phyloP scores from a whole-genome alignment of 2,329 filamentous ascomycete species.

The Neodidymelliopsis sp. region DNA sequence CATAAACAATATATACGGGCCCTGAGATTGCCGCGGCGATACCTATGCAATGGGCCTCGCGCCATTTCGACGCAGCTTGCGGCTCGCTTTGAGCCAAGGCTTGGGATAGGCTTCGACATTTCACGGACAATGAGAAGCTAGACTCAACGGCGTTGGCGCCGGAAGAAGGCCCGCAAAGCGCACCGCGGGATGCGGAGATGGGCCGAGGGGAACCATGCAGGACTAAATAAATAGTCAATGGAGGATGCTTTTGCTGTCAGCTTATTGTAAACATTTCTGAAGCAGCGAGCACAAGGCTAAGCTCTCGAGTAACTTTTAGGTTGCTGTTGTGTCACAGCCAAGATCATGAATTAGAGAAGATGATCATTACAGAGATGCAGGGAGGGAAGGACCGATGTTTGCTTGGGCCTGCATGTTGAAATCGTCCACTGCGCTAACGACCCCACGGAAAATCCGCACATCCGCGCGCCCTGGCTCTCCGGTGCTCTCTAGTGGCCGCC shows the following conservation, averaged over 20 bases:
- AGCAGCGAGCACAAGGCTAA: neutral
- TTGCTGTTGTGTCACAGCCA: neutral
- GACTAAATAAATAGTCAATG: too few relatives aligned
- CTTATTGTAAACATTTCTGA: neutral
- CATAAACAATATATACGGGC: constrained; percentile 12
- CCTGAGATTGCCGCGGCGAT: constrained; percentile 9
- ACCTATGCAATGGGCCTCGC: constrained; percentile 9
- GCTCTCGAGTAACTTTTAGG: neutral
- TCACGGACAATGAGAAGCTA: constrained; percentile 3
- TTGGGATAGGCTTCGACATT: constrained; percentile 3
- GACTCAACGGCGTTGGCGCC: constrained; percentile 12
- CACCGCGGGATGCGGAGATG: constrained; percentile 12
- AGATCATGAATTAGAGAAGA: neutral
- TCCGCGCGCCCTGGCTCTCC: neutral
- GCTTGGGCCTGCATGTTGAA: constrained; percentile 1
- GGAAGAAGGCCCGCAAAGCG: constrained; percentile 8
- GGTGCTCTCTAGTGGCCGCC: neutral
- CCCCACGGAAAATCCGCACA: constrained; percentile 16
- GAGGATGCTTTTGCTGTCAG: neutral
- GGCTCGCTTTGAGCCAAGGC: constrained; percentile 4
- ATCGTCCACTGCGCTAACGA: neutral
- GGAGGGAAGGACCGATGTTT: constrained; percentile 13
- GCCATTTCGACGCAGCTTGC: constrained; percentile 10
- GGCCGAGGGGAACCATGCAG: constrained; percentile 1
- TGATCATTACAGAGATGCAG: neutral